Base-by-base conservation (phyloP, 1,139 yeast species). In the Chernovozyma aurita region DNA sequence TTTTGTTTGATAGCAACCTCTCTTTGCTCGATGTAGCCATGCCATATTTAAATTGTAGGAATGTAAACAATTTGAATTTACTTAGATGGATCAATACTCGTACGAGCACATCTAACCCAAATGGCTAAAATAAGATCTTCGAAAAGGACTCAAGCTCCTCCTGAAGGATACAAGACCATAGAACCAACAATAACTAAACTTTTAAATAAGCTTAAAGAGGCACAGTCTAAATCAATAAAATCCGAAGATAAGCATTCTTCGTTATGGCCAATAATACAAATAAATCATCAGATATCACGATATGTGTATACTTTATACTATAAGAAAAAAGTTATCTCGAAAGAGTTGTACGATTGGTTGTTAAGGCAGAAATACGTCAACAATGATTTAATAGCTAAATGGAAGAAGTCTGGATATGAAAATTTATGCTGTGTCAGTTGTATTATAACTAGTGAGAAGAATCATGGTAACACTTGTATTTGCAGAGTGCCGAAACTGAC, bases 361-460 rank as follows among this genome's bases (percentile, higher is more conserved):
- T 50, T 86, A 37, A 73, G 75, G 44, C 80, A 85, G 49, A 74
- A 78, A 39, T 77, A 78, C 47, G 85, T 76, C 2, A 92, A 88
- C 53, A 76, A 68, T 5, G 73, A 77, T 31, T 63, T 88, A 41
- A 85, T 88, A 28, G 94, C 95, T 25, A 88, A 88, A 56, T 88
- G 97, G 97, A 80, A 80, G 57, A 87, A 85, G 52, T 81, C 78
- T 52, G 97, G 97, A 7, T 88, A 88, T 57, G 97, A 88, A 53
- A 76, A 82, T 41, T 62, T 88, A 37, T 88, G 97, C 52, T 88
- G 97, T 53, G 59, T 88, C 42, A 73, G 76, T 45, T 88, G 97
- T 53, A 85, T 88, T 28, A 78, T 79, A 48, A 67, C 71, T n/a
- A 63, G 59, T 28, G 86, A 82, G 43, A 78, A 71, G 33, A 76